These are phyloP conservation scores for Urochloa ruziziensis DNA, from an alignment of 176 grass and related monocot species.

Conservation along the genomic window DNA sequence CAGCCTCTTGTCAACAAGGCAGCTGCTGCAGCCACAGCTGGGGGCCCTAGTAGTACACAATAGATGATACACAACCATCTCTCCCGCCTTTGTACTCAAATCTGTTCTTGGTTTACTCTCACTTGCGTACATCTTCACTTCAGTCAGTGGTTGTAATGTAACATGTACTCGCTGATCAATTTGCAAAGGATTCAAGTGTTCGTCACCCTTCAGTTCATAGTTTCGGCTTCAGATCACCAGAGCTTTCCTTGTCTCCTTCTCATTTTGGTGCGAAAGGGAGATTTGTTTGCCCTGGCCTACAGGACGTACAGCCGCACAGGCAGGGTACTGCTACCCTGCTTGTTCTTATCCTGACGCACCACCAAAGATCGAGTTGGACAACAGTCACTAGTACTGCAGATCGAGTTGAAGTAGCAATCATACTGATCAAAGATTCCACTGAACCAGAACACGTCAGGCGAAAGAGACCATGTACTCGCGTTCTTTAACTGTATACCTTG, in stretches of 20 bases:
- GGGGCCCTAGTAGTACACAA: not conserved
- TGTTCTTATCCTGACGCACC: slow-evolving; percentile 6
- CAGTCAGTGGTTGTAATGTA: slow-evolving; percentile 26
- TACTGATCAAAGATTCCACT: slow-evolving; percentile 8
- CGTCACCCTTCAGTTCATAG: not conserved
- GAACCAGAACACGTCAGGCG: not conserved
- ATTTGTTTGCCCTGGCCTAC: not conserved
- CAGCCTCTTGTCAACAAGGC: slow-evolving; percentile 48
- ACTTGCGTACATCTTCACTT: not conserved
- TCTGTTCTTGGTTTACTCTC: not conserved
- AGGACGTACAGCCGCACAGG: not conserved
- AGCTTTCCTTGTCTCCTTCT: not conserved
- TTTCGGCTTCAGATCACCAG: too few relatives aligned
- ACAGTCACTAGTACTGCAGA: not conserved
- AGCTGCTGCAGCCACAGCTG: not conserved
- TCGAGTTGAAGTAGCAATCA: not conserved
- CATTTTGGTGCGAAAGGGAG: not conserved
- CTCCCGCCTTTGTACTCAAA: not conserved
- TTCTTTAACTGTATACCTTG: too few relatives aligned
- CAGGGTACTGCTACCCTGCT: not conserved
- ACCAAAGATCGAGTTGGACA: not conserved
- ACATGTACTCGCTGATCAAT: not conserved
- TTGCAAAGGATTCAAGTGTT: not conserved
- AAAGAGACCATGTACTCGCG: not conserved
- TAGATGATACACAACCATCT: not conserved